Base-by-base conservation (phyloP, 129 eudicot species). In the Saussurea involucrata region DNA sequence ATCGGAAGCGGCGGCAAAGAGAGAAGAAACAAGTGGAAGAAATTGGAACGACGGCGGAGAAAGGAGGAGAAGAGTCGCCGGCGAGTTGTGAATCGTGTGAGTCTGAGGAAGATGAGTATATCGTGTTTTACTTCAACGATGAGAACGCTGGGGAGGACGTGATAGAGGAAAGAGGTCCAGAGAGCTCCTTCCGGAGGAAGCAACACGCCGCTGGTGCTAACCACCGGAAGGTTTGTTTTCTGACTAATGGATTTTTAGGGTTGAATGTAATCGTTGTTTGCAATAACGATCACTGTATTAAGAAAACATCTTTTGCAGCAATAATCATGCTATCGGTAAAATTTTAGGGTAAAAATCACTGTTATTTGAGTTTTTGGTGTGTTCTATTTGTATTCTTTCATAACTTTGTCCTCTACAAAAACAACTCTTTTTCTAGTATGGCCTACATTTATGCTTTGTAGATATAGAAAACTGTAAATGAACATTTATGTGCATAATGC, bases 91-190 rank as follows among this genome's bases (percentile, higher is more conserved):
- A 87, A 12, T 66, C 87, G 32, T 76, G 82, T 69, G 83, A 81
- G 24, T 79, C 82, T 29, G 85, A 84, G 15, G 92, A 92, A 37
- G 93, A 92, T n/a, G 94, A 92, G 28, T 92, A 90, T 31, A 88
- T 90, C 20, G 94, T 88, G n/a, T 92, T 92, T 76, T 85, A 86
- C 83, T 92, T 92, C 34, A 73, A 73, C 63, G 90, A 90, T 13
- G 86, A 88, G 46, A 87, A 89, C 20, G 13, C 33, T 9, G 88
- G 32, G 5, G 84, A 86, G 13, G 82, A 85, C 20, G 80, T 84
- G 40, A 75, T 86, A 13, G 76, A 78, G 67, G 92, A 82, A 22
- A 64, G 74, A 53, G 22, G 24, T 11, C 6, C 40, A 4, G 79
- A 74, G 10, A 68, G 75, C 70, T 74, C 79, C 37, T 34, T 37